A percentile compares a stretch with the other conserved stretches of the same genome.
These are phyloP conservation scores for Rostrohypoxylon terebratum DNA, from an alignment of 495 filamentous ascomycete species.

Conservation along the genomic window DNA sequence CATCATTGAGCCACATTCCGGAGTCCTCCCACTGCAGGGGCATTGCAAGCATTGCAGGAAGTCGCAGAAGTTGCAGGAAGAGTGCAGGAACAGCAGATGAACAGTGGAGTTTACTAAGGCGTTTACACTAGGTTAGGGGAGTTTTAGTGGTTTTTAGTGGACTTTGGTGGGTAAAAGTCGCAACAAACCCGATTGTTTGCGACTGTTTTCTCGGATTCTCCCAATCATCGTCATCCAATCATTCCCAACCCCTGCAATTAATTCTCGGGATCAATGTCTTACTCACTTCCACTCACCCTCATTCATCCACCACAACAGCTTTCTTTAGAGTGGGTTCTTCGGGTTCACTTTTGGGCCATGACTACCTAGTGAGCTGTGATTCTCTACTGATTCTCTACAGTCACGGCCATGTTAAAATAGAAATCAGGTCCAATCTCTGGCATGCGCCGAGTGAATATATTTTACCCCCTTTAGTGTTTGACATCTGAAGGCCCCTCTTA, in stretches of 20 bases:
- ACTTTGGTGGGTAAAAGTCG: too few species aligned
- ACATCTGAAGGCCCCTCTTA: neutral
- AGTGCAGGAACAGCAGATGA: neutral
- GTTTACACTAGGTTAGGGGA: too few species aligned
- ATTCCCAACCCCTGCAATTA: constrained; percentile 36
- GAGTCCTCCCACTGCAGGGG: neutral
- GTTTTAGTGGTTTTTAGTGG: too few species aligned
- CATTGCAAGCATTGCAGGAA: neutral
- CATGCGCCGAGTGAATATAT: constrained; percentile 12
- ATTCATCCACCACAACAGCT: neutral
- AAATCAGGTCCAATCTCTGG: neutral
- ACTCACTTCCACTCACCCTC: neutral
- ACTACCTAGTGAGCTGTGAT: constrained; percentile 13
- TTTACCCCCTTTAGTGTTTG: neutral
- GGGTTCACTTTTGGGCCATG: constrained; percentile 4
- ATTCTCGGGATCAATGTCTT: constrained; percentile 3
- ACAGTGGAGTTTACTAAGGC: too few species aligned
- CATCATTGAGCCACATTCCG: constrained; percentile 28
- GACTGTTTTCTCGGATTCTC: too few species aligned
- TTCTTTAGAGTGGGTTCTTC: neutral
- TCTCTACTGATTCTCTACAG: neutral
- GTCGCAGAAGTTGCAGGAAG: neutral
- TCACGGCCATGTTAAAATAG: constrained; percentile 22
- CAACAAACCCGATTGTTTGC: constrained; percentile 12
- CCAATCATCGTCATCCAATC: constrained; percentile 20